Evolutionary conservation across 371 early-diverging fungal species (phyloP).

Genomic region (Zychaea mexicana): DNA sequence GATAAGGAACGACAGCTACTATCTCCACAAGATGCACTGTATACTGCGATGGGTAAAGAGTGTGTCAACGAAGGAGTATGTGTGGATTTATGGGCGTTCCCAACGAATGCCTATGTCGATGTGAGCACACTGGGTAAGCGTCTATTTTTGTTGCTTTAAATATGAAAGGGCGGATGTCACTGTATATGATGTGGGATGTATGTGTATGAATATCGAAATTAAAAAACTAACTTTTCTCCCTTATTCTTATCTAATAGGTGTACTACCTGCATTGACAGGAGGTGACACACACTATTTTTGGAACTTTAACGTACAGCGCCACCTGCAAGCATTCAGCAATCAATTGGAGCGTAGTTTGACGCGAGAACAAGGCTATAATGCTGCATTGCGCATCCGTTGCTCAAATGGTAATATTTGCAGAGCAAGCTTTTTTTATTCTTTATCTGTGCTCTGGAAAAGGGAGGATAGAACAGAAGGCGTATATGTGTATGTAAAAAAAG

Average conservation of each 20-base stretch:
- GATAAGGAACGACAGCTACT: constrained; percentile 91
- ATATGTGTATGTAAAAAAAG: constrained; percentile 9
- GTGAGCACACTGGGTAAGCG: constrained; percentile 74
- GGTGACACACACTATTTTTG: constrained; percentile 84
- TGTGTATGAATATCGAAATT: too few species aligned
- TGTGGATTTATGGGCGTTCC: constrained; percentile 87
- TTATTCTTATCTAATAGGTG: too few species aligned
- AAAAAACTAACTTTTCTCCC: too few species aligned
- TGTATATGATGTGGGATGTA: too few species aligned
- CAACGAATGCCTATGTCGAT: constrained; percentile 76
- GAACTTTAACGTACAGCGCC: constrained; percentile 69
- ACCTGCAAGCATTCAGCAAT: constrained; percentile 67
- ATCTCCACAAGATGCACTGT: constrained; percentile 85
- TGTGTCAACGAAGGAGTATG: constrained; percentile 80
- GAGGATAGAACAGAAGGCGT: too few species aligned
- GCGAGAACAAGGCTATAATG: constrained; percentile 87
- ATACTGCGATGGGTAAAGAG: constrained; percentile 79
- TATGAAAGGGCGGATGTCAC: too few species aligned
- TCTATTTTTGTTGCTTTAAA: background rate
- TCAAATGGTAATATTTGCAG: constrained; percentile 70
- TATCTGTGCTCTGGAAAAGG: too few species aligned
- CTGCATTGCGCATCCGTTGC: constrained; percentile 86
- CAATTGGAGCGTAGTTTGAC: constrained; percentile 69
- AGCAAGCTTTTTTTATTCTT: too few species aligned
- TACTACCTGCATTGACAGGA: constrained; percentile 82